Evolutionary conservation across 164 flowering plant species (phyloP).

Genomic region (Malania oleifera): DNA sequence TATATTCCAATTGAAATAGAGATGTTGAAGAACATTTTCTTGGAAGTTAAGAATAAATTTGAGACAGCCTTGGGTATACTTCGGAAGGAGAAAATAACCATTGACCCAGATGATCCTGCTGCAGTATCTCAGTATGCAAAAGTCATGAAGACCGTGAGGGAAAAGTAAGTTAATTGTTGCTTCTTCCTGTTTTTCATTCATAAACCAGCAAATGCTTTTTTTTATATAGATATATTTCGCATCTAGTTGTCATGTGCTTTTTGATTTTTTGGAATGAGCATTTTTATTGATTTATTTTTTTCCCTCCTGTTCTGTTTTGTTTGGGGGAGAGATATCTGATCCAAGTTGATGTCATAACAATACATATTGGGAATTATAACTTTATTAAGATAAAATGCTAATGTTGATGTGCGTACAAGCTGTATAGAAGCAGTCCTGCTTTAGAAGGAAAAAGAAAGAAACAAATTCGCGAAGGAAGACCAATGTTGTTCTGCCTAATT

Average conservation of each 20-base stretch:
- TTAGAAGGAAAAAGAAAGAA: too few species aligned
- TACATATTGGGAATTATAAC: too few species aligned
- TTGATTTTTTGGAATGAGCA: slow-evolving; percentile 11
- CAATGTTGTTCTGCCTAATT: too few species aligned
- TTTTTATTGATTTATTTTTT: slow-evolving; percentile 3
- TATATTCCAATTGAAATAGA: slow-evolving; percentile 35
- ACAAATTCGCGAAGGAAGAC: too few species aligned
- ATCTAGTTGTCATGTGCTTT: too few species aligned
- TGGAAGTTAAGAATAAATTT: slow-evolving; percentile 86
- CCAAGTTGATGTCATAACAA: too few species aligned
- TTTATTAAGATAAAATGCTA: too few species aligned
- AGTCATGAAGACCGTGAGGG: slow-evolving; percentile 85
- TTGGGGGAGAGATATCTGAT: too few species aligned
- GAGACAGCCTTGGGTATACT: slow-evolving; percentile 79
- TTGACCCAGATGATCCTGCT: slow-evolving; percentile 87
- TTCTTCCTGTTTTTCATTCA: background rate
- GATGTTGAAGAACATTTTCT: slow-evolving; percentile 82
- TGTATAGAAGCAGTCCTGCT: too few species aligned
- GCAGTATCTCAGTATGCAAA: slow-evolving; percentile 84
- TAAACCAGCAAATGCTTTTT: too few species aligned
- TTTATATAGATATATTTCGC: too few species aligned
- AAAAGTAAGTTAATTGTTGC: slow-evolving; percentile 39
- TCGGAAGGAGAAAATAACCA: slow-evolving; percentile 85
- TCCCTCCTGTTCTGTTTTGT: background rate
- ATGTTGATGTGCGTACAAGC: too few species aligned